These are phyloP conservation scores for Talaromyces sp. DNA, from an alignment of 2,329 filamentous ascomycete species.

Conservation along the genomic window DNA sequence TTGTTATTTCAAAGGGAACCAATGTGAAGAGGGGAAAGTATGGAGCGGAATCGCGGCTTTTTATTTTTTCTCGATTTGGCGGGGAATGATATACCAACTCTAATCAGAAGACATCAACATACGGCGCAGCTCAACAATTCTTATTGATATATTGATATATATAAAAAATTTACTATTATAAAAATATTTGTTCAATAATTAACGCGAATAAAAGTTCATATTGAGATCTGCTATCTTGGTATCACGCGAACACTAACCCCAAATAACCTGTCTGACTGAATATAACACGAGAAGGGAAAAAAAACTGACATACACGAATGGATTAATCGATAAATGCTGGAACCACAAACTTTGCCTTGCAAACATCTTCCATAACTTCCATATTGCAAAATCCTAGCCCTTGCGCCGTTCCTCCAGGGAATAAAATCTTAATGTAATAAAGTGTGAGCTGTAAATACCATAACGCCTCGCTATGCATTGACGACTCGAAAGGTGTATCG, in stretches of 20 bases:
- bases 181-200: neutral
- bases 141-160: neutral
- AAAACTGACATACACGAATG: neutral
- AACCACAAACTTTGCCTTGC: neutral
- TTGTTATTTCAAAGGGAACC: neutral
- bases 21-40: neutral
- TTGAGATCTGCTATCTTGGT: neutral
- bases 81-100: neutral
- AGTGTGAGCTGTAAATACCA: conserved; percentile 16
- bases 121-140: neutral
- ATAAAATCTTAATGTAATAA: neutral
- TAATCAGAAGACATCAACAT: neutral
- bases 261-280: neutral
- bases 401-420: conserved; percentile 23
- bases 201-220: neutral
- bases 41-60: neutral
- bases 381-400: conserved; percentile 8
- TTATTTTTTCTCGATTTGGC: neutral
- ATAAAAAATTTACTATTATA: neutral
- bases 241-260: neutral
- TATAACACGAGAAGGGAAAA: neutral
- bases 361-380: neutral
- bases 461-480: conserved; percentile 36
- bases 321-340: neutral
- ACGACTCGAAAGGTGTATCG: conserved; percentile 40